Evolutionary conservation across 1,284 basidiomycete species (phyloP), one percentile per base, ranked within the genome.

Genomic region (Phenoliferia sp.): DNA sequence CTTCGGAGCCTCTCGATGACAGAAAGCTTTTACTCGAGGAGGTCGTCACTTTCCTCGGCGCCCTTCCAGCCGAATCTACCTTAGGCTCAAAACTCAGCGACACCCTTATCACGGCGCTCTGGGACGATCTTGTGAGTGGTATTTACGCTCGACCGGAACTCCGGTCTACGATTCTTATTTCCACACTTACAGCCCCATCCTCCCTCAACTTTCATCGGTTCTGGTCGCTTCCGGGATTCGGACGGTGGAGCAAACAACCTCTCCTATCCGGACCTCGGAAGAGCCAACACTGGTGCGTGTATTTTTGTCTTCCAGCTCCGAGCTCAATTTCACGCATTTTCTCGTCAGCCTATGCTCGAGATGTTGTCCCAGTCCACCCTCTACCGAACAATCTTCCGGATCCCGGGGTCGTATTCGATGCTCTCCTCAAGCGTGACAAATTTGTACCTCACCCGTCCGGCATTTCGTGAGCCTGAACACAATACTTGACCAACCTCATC

Each of bases 361-460:
- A 57, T 22, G 72, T 73, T 9, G 39, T 67, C 10, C 61, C 69
- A 22, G 9, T 67, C 12, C 72, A 72, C 59, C 65, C 72, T 7
- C 50, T 63, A 39, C 72, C 70, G 35, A 56, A 59, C 56, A 65
- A 64, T 29, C 80, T 92, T 22, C 90, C 90, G 0, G 90, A 92
- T 78, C 80, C 89, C 15, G 88, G 88, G 6, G 80, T 91, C 15
- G 79, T 92, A 28, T 92, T 90, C 63, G 90, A 92, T 77, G 85
- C 87, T 0, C 84, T 92, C 10, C 80, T 90, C 64, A 85, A 81
- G 74, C 67, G 76, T 32, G 66, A 73, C 35, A 63, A 90, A 87
- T 90, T 90, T 75, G 83, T 83, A 3, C 80, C 85, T 65, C 90
- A 92, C 74, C 90, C 90, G 3, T 87, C 85, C 5, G 90, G 90